Base-by-base conservation (phyloP, 805 yeast species). In the Debaryomyces tyrocola region DNA sequence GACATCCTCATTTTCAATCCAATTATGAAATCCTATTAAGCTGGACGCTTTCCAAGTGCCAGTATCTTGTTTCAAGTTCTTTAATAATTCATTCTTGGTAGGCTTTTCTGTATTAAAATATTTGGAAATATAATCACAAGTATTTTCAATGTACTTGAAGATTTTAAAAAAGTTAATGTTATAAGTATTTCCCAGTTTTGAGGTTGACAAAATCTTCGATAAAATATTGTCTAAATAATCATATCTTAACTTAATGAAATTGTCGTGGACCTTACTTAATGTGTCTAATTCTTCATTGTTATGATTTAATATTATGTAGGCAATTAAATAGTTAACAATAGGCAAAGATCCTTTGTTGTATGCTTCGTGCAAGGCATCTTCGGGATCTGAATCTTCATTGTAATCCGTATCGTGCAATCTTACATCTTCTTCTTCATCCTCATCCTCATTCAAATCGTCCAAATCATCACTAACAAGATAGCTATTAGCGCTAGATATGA, bases 61-160 rank as follows among this genome's bases (percentile, higher is more conserved):
- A 3, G 63, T 51, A 9, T 45, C 44, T 10, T 42, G 48, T 29
- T 41, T 48, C 4, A 63, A 45, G 8, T 37, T 44, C 4, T 47
- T 46, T 6, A 41, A 29, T 12, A 64, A 44, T 2, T 54, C 61
- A 33, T 46, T 41, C 11, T 31, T 11, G 3, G 7, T 31, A 24
- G 27, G 27, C n/a, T 47, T 47, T 1, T 44, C 18, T 10, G 42
- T 40, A 4, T 52, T 43, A 41, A 69, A 70, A 43, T 56, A 66
- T n/a, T 48, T 45, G 1, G 49, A 43, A 4, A 62, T 51, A 40
- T 63, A 62, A 3, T 52, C 57, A 45, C 60, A 60, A 0, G 78
- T 69, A 29, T 62, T 63, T 51, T 72, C 75, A 27, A 67, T 47
- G 40, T 51, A 71, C 47, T 59, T 64, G 45, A 69, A 58, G 6